Evolutionary conservation across 1,139 yeast species (phyloP), one percentile per base, ranked within the genome.

Genomic region (Kodamaea derodonti): DNA sequence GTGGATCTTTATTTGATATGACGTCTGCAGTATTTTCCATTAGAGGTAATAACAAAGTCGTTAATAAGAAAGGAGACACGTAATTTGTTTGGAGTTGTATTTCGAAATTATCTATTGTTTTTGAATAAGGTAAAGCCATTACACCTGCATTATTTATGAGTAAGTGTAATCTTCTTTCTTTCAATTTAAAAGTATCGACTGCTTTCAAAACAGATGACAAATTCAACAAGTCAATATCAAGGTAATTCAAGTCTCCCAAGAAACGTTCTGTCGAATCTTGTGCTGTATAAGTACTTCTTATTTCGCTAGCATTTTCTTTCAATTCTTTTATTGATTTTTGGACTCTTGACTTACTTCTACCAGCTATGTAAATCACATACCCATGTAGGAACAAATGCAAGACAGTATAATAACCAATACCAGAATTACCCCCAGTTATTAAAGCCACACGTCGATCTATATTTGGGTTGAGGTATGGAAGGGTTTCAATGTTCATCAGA

Each of bases 111-210:
- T 87, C 95, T 17, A 59, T 60, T 0, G 95, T 84, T 20, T 64
- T 46, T 12, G 74, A 65, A 51, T 66, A 77, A 0, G 95, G 95
- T 11, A 80, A 63, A 2, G 84, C 94, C 80, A 84, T 81, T 3
- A 84, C 79, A 1, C 95, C 95, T 0, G 95, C 94, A 54, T 86
- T 87, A 48, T 85, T 78, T 24, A 87, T 69, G 29, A 87, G 66
- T 17, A 86, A 55, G 53, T 85, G 80, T 14, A 87, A 56, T 23
- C 62, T 57, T 5, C 61, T 49, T 48, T 85, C 95, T 35, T 60
- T 46, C 9, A 58, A 51, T 32, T 59, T 60, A 43, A 85, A 72
- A 22, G 62, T 62, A 9, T 59, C 53, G 4, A 77, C 80, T 0
- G 88, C 85, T 18, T 52, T 52, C 22, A 73, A 69, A 2, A 86